phyloP scores from a whole-genome alignment of 441 rosid species.

The Populus hybrid region DNA sequence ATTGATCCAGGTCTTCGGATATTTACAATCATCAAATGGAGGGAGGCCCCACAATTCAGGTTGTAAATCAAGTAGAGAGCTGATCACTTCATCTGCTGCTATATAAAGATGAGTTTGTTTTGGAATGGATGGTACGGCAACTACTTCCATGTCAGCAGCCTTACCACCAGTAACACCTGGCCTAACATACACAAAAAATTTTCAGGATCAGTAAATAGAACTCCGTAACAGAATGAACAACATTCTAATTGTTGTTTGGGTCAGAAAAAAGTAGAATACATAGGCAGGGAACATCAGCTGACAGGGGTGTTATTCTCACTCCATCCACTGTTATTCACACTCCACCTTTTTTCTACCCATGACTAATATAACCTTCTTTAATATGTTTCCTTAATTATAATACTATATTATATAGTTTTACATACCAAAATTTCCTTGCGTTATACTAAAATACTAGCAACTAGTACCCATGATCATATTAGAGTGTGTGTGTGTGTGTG shows the following conservation, averaged over 20 bases:
- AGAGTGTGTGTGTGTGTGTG: not conserved
- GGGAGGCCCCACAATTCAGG: constrained; percentile 89
- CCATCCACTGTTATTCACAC: not conserved
- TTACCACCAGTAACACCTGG: constrained; percentile 73
- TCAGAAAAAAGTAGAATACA: not conserved
- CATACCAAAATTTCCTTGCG: not conserved
- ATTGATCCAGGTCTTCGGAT: constrained; percentile 14
- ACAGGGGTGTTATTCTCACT: not conserved
- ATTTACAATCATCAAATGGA: constrained; percentile 87
- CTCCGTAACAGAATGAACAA: not conserved
- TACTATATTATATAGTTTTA: not conserved
- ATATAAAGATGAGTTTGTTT: constrained; percentile 58
- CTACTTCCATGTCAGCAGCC: constrained; percentile 77
- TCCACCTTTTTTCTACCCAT: not conserved
- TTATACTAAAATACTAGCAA: too few relatives aligned
- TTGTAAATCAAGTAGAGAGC: constrained; percentile 69
- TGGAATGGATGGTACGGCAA: constrained; percentile 81
- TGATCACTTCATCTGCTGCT: constrained; percentile 70
- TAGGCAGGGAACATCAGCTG: not conserved
- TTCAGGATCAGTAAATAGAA: constrained; percentile 10
- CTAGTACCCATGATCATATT: not conserved
- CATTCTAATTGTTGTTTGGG: not conserved
- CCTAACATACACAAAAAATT: constrained; percentile 38
- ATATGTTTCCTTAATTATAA: too few relatives aligned
- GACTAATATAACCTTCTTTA: too few relatives aligned